Evolutionary conservation across 768 basidiomycete species (phyloP).

Genomic region (Hebeloma cylindrosporum): DNA sequence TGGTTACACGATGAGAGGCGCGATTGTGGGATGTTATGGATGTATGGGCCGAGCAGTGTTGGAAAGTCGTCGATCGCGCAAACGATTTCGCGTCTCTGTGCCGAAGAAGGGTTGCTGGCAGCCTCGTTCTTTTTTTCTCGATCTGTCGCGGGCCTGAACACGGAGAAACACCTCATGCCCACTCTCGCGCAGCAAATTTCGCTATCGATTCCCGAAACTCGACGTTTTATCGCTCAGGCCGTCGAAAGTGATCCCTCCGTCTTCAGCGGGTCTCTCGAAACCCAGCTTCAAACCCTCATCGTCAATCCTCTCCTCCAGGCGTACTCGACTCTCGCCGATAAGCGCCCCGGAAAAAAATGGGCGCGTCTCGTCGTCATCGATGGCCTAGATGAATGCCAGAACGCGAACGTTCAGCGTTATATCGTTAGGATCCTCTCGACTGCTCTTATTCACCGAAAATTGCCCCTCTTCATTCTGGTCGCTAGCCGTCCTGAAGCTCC

Average conservation of each 20-base stretch:
- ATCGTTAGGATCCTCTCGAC: conserved; percentile 29
- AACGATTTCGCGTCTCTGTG: conserved; percentile 21
- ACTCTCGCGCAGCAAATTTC: conserved; percentile 28
- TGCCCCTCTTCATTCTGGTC: conserved; percentile 30
- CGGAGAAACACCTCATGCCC: conserved; percentile 30
- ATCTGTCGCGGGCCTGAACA: conserved; percentile 22
- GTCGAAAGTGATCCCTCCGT: conserved; percentile 28
- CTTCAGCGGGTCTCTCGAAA: conserved; percentile 25
- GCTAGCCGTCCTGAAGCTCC: conserved; percentile 28
- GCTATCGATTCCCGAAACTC: conserved; percentile 24
- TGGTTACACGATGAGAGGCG: conserved; percentile 22
- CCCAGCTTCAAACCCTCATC: conserved; percentile 26
- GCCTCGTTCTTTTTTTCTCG: conserved; percentile 28
- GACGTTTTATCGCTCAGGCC: conserved; percentile 24
- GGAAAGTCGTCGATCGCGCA: conserved; percentile 28
- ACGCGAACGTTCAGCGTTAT: conserved; percentile 27
- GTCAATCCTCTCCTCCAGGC: conserved; percentile 25
- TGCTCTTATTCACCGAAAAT: conserved; percentile 23
- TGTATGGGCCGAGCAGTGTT: conserved; percentile 26
- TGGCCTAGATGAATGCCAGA: conserved; percentile 27
- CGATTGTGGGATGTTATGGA: conserved; percentile 27
- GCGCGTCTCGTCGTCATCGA: conserved; percentile 28
- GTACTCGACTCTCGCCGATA: conserved; percentile 16
- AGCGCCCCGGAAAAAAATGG: conserved; percentile 19
- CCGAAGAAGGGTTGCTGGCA: conserved; percentile 22